phyloP scores from a whole-genome alignment of 2,329 filamentous ascomycete species.

The Dothistroma pini region DNA sequence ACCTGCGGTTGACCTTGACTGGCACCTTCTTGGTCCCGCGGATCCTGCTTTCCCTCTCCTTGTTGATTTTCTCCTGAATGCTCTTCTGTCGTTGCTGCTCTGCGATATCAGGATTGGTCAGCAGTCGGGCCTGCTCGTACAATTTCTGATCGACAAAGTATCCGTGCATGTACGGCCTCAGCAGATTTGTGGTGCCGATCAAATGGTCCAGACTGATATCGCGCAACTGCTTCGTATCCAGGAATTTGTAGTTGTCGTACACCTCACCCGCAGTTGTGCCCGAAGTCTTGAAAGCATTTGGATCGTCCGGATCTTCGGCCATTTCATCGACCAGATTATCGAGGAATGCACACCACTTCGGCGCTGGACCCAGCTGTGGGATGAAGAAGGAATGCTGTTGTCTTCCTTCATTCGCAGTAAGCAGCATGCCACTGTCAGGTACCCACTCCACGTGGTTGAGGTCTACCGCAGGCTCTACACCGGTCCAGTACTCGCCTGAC shows the following conservation, averaged over 20 bases:
- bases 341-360: conserved; percentile 92
- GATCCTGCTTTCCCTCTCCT: conserved; percentile 92
- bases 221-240: conserved; percentile 81
- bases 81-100: conserved; percentile 89
- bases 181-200: conserved; percentile 80
- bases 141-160: conserved; percentile 95
- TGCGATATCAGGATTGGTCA: conserved; percentile 89
- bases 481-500: conserved; percentile 86
- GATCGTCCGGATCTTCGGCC: conserved; percentile 72
- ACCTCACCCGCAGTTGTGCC: conserved; percentile 61
- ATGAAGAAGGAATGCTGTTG: conserved; percentile 96
- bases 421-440: conserved; percentile 86
- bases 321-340: conserved; percentile 99
- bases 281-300: conserved; percentile 48
- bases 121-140: conserved; percentile 90
- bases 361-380: conserved; percentile 86
- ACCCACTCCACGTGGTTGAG: conserved; percentile 93
- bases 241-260: conserved; percentile 99
- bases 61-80: conserved; percentile 92
- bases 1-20: conserved; percentile 81
- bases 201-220: conserved; percentile 83
- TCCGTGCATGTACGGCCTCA: conserved; percentile 98
- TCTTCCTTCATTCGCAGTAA: conserved; percentile 94
- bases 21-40: conserved; percentile 87
- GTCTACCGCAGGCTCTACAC: conserved; percentile 90